Percentiles rank a stretch among this genome's conserved stretches.
phyloP scores from a whole-genome alignment of 805 yeast species.

The Candida tibetensis region DNA sequence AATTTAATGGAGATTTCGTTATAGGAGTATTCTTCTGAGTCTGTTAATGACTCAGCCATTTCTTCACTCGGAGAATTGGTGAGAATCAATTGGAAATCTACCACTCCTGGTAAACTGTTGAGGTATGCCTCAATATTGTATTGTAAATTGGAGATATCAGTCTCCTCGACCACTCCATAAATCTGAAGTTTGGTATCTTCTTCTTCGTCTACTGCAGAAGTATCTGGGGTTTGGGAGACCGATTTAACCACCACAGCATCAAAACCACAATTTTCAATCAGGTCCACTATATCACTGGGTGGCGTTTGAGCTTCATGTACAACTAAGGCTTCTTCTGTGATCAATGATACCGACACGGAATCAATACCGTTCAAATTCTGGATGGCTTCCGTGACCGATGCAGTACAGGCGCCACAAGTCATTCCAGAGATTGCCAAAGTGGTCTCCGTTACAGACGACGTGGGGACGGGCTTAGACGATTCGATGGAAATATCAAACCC shows the following conservation, averaged over 20 bases:
- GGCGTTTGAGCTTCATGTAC: slow-evolving; percentile 14
- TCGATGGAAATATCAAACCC: slow-evolving; percentile 31
- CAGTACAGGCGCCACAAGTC: slow-evolving; percentile 46
- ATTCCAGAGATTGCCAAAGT: slow-evolving; percentile 21
- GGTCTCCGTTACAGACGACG: slow-evolving; percentile 1
- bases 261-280: slow-evolving; percentile 34
- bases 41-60: slow-evolving; percentile 15
- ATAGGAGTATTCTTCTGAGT: slow-evolving; percentile 17
- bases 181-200: slow-evolving; percentile 32
- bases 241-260: slow-evolving; percentile 15
- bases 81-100: slow-evolving; percentile 23
- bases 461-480: slow-evolving; percentile 1
- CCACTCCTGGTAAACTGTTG: slow-evolving; percentile 30
- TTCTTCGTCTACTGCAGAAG: slow-evolving; percentile 14
- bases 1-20: slow-evolving; percentile 47
- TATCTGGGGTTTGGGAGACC: background rate
- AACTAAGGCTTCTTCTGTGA: slow-evolving; percentile 37
- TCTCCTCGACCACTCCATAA: slow-evolving; percentile 26
- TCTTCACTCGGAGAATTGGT: slow-evolving; percentile 11
- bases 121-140: slow-evolving; percentile 42
- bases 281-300: slow-evolving; percentile 15
- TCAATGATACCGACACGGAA: slow-evolving; percentile 30
- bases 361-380: slow-evolving; percentile 22
- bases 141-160: slow-evolving; percentile 29
- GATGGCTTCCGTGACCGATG: slow-evolving; percentile 35